Percentiles rank a stretch among this genome's conserved stretches.
These are phyloP conservation scores for Chlamydomonas reinhardtii DNA, from an alignment of 163 green algal species.

Conservation along the genomic window DNA sequence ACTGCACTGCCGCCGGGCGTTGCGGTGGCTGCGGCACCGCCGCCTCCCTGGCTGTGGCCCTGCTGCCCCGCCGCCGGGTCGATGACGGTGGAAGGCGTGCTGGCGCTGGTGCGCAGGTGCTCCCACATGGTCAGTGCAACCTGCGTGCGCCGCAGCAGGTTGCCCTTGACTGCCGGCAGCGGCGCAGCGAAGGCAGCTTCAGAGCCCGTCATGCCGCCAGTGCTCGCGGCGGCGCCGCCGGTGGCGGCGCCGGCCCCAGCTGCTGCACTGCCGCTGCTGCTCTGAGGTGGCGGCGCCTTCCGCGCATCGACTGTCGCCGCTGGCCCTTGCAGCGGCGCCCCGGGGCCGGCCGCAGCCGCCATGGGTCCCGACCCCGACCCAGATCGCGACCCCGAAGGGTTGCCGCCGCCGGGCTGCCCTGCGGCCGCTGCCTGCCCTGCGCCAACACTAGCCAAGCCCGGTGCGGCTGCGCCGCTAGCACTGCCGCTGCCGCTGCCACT, in stretches of 20 bases:
- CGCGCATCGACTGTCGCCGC: conserved; percentile 5
- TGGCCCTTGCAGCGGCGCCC: neutral
- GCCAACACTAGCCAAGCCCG: no score
- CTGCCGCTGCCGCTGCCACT: neutral
- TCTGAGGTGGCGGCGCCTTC: neutral
- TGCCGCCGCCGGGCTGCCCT: neutral
- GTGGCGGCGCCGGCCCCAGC: neutral
- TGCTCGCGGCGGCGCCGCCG: neutral
- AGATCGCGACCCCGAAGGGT: neutral
- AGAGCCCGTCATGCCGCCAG: neutral
- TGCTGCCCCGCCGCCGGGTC: conserved; percentile 14
- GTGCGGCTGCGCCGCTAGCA: neutral
- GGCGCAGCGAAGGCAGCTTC: conserved; percentile 10
- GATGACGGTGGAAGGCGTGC: conserved; percentile 63
- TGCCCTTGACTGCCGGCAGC: neutral
- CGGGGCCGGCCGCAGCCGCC: neutral
- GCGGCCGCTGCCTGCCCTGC: no score
- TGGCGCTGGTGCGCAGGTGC: conserved; percentile 55
- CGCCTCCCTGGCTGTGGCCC: conserved; percentile 6
- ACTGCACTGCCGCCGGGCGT: no score
- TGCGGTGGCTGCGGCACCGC: neutral
- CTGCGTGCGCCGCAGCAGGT: conserved; percentile 34
- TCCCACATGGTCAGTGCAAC: conserved; percentile 61
- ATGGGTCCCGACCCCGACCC: neutral
- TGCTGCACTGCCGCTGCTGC: conserved; percentile 27